Evolutionary conservation across 176 grass and related monocot genomes (phyloP).

Genomic region (Raddia guianensis): DNA sequence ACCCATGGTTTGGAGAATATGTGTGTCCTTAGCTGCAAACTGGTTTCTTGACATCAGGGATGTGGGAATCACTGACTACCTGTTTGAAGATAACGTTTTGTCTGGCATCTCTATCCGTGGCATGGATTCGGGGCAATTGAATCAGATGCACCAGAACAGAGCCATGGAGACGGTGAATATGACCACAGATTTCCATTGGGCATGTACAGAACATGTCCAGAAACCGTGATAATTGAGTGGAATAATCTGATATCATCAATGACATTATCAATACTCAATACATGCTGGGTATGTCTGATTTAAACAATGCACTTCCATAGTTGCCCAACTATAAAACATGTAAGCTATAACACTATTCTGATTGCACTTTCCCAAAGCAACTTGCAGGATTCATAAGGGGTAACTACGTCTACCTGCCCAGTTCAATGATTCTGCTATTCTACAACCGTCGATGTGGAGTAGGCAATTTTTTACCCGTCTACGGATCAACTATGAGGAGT

Average conservation of each 20-base stretch:
- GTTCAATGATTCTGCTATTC: constrained; percentile 32
- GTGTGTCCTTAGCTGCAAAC: not conserved
- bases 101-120: constrained; percentile 30
- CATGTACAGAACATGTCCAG: constrained; percentile 45
- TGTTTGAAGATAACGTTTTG: constrained; percentile 26
- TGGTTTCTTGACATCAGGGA: constrained; percentile 19
- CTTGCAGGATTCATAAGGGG: not conserved
- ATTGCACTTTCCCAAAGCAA: constrained; percentile 6
- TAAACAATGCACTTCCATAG: constrained; percentile 15
- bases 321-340: not conserved
- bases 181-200: constrained; percentile 47
- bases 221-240: constrained; percentile 13
- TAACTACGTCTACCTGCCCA: constrained; percentile 21
- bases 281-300: constrained; percentile 17
- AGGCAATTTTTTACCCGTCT: not conserved
- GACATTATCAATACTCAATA: not conserved
- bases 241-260: constrained; percentile 7
- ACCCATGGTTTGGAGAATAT: not conserved
- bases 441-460: not conserved
- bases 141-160: constrained; percentile 6
- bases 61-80: constrained; percentile 22
- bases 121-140: constrained; percentile 4
- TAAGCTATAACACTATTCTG: not conserved
- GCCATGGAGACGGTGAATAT: constrained; percentile 26
- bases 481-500: not conserved